Evolutionary conservation across 768 basidiomycete genomes (phyloP), one percentile per base, ranked within the genome.

Genomic region (Strobilomyces dryophilus): DNA sequence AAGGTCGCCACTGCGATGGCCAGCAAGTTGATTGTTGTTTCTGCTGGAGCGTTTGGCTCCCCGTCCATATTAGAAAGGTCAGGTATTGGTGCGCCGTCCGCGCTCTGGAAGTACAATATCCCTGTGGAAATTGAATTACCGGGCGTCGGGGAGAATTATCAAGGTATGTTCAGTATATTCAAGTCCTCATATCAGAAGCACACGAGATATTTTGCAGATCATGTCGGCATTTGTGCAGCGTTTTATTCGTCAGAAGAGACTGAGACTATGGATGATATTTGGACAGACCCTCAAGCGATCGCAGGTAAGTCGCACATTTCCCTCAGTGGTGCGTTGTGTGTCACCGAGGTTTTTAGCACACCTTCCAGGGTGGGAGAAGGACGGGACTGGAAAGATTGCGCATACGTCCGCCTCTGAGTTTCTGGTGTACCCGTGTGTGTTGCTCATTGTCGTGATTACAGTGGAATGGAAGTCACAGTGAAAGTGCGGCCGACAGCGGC

Each of bases 111-210:
- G 44, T 65, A 77, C 47, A 74, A 71, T 3, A 73, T 91, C 39
- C 54, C 61, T 8, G 69, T 75, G 49, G 41, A 80, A 10, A 76
- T 87, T 10, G 82, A 89, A 49, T 77, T 91, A 8, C 87, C 87
- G 5, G 87, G 85, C 8, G 89, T 94, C 0, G 89, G 90, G 11
- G 84, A 86, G 62, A 80, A 89, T 56, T 82, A 79, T 48, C 74
- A 77, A 57, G 82, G 81, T 79, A 47, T 36, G 67, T 58, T 17
- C 18, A 0, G 0, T 21, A 4, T 1, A 5, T 4, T 2, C 5
- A 1, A 7, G 1, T 8, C 2, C 36, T 36, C 6, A 4, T 32
- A n/a, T 35, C 18, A 32, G 6, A 14, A 8, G 14, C 24, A 27
- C 10, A 27, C 1, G 8, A 8, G 1, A 14, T 29, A 7, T 27